These are phyloP conservation scores for Pythium plurisporium DNA, from an alignment of 352 stramenopile species.

Conservation along the genomic window DNA sequence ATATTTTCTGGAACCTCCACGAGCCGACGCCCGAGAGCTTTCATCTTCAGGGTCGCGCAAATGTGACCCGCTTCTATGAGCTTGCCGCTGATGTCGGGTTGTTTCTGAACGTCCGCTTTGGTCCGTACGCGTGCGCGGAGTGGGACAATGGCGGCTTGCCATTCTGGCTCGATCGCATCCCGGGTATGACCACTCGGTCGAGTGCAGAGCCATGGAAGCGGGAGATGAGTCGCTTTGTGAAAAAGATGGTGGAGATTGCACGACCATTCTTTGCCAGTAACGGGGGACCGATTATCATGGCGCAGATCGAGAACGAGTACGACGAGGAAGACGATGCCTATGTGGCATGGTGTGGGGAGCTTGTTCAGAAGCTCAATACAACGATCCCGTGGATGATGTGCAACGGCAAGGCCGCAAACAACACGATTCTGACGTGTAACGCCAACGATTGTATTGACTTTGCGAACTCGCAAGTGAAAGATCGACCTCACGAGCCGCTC, in stretches of 20 bases:
- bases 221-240: slow-evolving; percentile 62
- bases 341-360: slow-evolving; percentile 47
- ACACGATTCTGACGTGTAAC: slow-evolving; percentile 69
- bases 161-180: slow-evolving; percentile 55
- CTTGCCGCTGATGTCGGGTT: slow-evolving; percentile 42
- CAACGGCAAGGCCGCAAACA: slow-evolving; percentile 54
- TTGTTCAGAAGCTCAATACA: slow-evolving; percentile 48
- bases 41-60: slow-evolving; percentile 41
- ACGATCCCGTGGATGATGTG: slow-evolving; percentile 77
- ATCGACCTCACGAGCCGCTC: slow-evolving; percentile 41
- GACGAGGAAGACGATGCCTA: slow-evolving; percentile 44
- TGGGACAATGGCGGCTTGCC: slow-evolving; percentile 64
- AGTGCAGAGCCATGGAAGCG: slow-evolving; percentile 36
- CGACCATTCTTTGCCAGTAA: slow-evolving; percentile 56
- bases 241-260: slow-evolving; percentile 57
- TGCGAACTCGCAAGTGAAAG: slow-evolving; percentile 35
- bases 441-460: slow-evolving; percentile 66
- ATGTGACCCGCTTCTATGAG: slow-evolving; percentile 64
- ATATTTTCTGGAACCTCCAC: slow-evolving; percentile 74
- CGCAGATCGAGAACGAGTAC: slow-evolving; percentile 73
- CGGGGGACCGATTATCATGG: slow-evolving; percentile 67
- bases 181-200: slow-evolving; percentile 42
- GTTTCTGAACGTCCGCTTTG: slow-evolving; percentile 71
- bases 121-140: slow-evolving; percentile 63
- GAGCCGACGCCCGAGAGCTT: slow-evolving; percentile 49